A percentile compares a stretch with the other conserved stretches of the same genome.
Evolutionary conservation across 768 basidiomycete species (phyloP).

Genomic region (Boletus sp.): DNA sequence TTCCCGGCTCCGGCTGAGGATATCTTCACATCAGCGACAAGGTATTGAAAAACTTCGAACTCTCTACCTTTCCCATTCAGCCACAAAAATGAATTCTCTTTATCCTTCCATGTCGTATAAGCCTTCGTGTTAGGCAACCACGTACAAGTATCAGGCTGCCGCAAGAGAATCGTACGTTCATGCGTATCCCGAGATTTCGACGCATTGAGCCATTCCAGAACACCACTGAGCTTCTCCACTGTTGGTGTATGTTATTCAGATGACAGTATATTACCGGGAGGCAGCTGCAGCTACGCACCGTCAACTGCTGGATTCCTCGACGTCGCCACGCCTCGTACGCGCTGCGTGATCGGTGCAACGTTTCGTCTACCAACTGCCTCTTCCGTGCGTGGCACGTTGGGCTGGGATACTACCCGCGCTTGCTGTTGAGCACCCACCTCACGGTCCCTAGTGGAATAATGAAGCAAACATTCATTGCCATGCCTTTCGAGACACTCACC

Average conservation of each 20-base stretch:
- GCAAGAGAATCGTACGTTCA: not conserved
- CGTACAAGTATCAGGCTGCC: conserved; percentile 2
- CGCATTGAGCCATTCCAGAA: conserved; percentile 1
- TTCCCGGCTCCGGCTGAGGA: conserved; percentile 5
- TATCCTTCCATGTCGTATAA: not conserved
- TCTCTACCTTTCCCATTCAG: not conserved
- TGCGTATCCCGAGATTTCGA: not conserved
- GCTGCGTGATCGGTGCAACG: not conserved
- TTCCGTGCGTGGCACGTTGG: too few relatives aligned
- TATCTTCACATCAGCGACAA: not conserved
- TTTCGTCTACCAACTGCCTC: not conserved
- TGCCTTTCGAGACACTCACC: not conserved
- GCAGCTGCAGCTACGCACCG: too few relatives aligned
- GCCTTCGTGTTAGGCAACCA: conserved; percentile 1
- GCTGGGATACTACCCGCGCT: too few relatives aligned
- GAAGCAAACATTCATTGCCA: too few relatives aligned
- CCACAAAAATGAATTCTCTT: conserved; percentile 1
- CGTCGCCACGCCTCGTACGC: too few relatives aligned
- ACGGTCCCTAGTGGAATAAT: too few relatives aligned
- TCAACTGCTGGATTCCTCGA: too few relatives aligned
- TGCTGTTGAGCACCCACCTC: too few relatives aligned
- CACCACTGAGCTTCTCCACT: not conserved
- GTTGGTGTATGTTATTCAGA: not conserved
- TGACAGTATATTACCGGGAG: too few relatives aligned
- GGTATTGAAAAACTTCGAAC: not conserved